Conservation (phyloP, 345 rosid genomes). For the Syzygium aromaticum region DNA sequence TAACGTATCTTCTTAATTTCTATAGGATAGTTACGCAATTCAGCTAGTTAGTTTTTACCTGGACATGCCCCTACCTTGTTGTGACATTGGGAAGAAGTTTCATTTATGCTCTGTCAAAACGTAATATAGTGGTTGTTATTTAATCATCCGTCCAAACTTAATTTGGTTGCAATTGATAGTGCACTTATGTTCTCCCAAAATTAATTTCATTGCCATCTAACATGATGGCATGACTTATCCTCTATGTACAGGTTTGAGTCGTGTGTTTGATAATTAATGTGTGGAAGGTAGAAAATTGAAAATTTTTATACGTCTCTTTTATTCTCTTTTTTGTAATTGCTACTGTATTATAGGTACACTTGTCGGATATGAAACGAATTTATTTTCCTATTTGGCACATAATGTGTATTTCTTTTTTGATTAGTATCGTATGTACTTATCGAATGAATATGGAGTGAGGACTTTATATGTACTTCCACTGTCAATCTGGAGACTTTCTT, state of each 20-base stretch:
- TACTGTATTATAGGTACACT: background rate
- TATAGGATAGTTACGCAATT: background rate
- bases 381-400: background rate
- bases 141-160: background rate
- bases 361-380: background rate
- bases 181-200: background rate
- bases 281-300: background rate
- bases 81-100: background rate
- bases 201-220: background rate
- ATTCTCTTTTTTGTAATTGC: background rate
- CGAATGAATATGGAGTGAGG: background rate
- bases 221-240: background rate
- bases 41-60: background rate
- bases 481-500: background rate
- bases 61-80: background rate
- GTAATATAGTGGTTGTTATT: background rate
- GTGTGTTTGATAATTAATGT: background rate
- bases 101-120: background rate
- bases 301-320: background rate
- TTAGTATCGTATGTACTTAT: background rate
- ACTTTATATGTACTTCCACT: background rate
- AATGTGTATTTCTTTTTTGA: background rate
- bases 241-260: background rate
- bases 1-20: slow-evolving; percentile 3
- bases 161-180: background rate